These are phyloP conservation scores for Podaxis sp. DNA, from an alignment of 768 basidiomycete species.

Conservation along the genomic window DNA sequence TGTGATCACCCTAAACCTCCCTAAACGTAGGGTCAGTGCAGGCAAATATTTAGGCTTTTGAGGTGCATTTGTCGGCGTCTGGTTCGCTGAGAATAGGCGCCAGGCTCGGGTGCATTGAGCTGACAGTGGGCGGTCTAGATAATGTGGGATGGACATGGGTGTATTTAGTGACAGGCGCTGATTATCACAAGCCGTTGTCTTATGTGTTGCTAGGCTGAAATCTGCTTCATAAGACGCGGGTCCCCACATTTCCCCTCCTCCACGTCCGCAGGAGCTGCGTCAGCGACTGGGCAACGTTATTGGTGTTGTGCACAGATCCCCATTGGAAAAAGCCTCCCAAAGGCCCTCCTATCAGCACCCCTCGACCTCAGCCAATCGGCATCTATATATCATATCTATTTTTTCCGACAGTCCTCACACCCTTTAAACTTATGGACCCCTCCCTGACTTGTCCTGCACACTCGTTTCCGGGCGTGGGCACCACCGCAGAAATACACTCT, in stretches of 20 bases:
- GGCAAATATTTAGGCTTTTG: too few relatives aligned
- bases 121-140: neutral
- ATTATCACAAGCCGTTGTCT: neutral
- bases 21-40: too few relatives aligned
- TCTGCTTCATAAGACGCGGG: neutral
- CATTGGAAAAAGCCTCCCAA: neutral
- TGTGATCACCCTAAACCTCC: too few relatives aligned
- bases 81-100: neutral
- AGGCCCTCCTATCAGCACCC: neutral
- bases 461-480: neutral
- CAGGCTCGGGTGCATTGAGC: neutral
- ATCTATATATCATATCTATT: neutral
- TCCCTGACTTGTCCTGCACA: neutral
- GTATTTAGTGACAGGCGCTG: neutral
- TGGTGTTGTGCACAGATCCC: neutral
- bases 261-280: neutral
- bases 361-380: constrained; percentile 1
- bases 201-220: neutral
- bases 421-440: neutral
- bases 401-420: neutral
- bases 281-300: neutral
- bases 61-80: too few relatives aligned
- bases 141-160: neutral
- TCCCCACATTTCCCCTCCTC: neutral
- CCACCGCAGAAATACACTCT: neutral